Conservation (phyloP, 805 yeast genomes). For the Saccharomyces mikatae region DNA sequence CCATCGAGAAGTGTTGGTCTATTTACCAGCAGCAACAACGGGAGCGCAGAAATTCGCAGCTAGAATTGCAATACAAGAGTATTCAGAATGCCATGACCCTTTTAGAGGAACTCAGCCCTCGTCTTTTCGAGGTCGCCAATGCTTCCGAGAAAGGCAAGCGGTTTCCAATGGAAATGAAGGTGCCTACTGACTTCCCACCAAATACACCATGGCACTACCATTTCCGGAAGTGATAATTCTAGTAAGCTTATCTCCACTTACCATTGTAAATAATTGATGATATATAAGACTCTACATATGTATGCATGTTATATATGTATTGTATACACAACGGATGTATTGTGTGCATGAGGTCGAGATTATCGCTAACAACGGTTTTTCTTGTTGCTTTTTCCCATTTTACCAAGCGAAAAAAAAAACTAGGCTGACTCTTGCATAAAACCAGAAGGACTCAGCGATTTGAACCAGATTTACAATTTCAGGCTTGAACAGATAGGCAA, state of each 20-base stretch:
- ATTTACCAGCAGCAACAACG: constrained; percentile 47
- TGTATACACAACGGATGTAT: not conserved
- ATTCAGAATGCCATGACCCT: constrained; percentile 68
- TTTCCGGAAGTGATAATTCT: not conserved
- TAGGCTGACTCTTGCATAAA: not conserved
- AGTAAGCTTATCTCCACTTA: constrained; percentile 20
- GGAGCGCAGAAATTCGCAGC: constrained; percentile 33
- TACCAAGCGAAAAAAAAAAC: not conserved
- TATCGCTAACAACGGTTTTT: not conserved
- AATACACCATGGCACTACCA: constrained; percentile 68
- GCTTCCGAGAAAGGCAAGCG: constrained; percentile 46
- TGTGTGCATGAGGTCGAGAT: not conserved
- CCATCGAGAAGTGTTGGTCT: constrained; percentile 79
- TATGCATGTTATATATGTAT: not conserved
- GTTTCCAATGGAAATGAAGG: constrained; percentile 76
- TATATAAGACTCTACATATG: not conserved
- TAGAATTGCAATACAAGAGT: constrained; percentile 54
- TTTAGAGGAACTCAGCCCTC: constrained; percentile 44
- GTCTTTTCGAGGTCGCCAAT: constrained; percentile 57
- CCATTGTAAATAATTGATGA: not conserved
- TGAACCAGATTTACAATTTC: not conserved
- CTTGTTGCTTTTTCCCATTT: not conserved
- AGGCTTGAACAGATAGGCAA: not conserved
- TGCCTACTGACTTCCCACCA: constrained; percentile 88
- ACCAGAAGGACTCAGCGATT: not conserved